Base-by-base conservation (phyloP, 352 stramenopile genomes). In the Phytophthora boehmeriae region DNA sequence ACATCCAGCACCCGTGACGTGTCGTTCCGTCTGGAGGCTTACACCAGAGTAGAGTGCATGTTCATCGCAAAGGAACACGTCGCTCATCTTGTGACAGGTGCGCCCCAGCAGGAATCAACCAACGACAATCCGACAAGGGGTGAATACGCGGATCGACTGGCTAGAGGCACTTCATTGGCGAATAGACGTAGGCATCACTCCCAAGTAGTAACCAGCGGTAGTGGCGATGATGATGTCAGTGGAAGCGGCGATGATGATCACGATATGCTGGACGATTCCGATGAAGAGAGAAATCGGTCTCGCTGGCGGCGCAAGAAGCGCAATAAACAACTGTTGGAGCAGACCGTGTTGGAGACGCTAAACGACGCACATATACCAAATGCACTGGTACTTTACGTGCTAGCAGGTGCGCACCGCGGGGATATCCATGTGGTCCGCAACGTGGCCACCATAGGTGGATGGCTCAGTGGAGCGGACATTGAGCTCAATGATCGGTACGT, bases 251-350 rank as follows among this genome's bases (percentile, higher is more conserved):
- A 77, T 8, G 60, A 66, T 4, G 54, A 66, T 9, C 52, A 53
- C 6, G 30, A 25, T 8, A 5, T 39, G 2, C 13, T 60, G 27
- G 55, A 66, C 13, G 25, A 53, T 8, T 57, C 27, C 10, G 52
- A 63, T 20, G 51, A 47, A 0, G 51, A 68, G 10, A 57, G 54
- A 4, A 53, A 73, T 27, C 47, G 43, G 14, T 68, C 63, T 14
- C 87, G 86, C 25, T 93, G 84, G 84, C 75, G 80, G 1, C 76
- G 79, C 5, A 92, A 92, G 58, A 93, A 93, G 56, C 80, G 82
- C 38, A 91, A 93, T 66, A 85, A 81, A 36, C 67, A 77, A 11
- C 39, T 93, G 35, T 57, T 92, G 4, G 76, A 92, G 25, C 77
- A 87, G 27, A 86, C 71, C 0, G 63, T 92, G 13, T 16, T 81